Base-by-base conservation (phyloP, 805 yeast genomes). In the Schwanniomyces pseudopolymorphus region DNA sequence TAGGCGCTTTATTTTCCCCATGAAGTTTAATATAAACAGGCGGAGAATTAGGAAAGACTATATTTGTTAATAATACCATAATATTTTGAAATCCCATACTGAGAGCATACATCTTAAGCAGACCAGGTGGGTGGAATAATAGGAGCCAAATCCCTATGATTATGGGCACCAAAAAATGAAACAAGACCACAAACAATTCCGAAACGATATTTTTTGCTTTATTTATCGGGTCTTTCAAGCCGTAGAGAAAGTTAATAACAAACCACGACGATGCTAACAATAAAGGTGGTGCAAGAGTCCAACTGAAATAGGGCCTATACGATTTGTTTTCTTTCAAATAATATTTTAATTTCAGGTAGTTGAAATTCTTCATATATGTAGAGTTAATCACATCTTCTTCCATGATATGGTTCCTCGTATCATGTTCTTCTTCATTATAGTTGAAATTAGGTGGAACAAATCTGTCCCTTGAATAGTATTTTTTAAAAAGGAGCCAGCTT, bases 21-120 rank as follows among this genome's bases (percentile, higher is more conserved):
- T 84, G 75, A 49, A 80, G 50, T 57, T 79, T 83, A 40, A 82
- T 78, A 59, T 83, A 85, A 84, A 89, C 82, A 3, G 90, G 90
- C 0, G 90, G 87, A 1, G 89, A 87, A 58, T 80, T 83, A 21
- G 91, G 91, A 60, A 83, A 70, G 5, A 74, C 40, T 31, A 85
- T 58, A 59, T 84, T 89, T 2, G 88, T 84, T 33, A 74, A 33
- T 0, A 83, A 83, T 20, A 87, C 86, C 1, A 71, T 62, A 10
- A 83, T 71, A 54, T 83, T 84, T 58, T 83, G 88, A 9, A 72
- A 43, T 1, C 90, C 89, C 37, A 84, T 53, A 0, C 80, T 73
- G n/a, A 75, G 55, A 0, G 80, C 67, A 52, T 81, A 85, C 53
- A 72, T 66, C 49, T 75, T 78, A 10, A 82, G 43, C 0, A 81